Percentiles rank a stretch among this genome's conserved stretches.
Conservation (phyloP, 2,329 filamentous ascomycete genomes). For the Shiraia sp. region DNA sequence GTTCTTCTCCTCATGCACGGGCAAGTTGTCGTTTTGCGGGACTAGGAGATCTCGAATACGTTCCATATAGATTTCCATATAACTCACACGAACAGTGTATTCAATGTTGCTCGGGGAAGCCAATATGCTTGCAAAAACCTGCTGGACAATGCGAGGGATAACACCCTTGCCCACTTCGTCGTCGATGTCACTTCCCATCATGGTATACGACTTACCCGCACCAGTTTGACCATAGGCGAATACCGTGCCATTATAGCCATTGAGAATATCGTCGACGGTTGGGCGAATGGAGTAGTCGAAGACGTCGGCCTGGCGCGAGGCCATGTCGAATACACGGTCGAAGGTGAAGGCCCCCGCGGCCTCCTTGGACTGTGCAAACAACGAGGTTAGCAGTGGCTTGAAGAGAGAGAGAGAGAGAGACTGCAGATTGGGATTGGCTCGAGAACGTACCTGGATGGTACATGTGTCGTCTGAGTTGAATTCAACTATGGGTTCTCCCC, state of each 20-base stretch:
- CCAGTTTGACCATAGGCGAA: conserved; percentile 99
- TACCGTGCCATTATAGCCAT: conserved; percentile 98
- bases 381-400: conserved; percentile 14
- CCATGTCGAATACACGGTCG: conserved; percentile 96
- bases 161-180: conserved; percentile 87
- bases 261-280: conserved; percentile 96
- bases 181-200: conserved; percentile 97
- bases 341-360: conserved; percentile 84
- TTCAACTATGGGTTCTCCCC: conserved; percentile 86
- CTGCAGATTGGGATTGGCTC: neutral
- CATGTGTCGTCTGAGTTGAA: conserved; percentile 92
- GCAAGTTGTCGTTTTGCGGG: conserved; percentile 93
- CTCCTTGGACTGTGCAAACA: conserved; percentile 70
- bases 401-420: neutral
- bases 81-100: conserved; percentile 97
- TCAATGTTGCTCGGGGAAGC: conserved; percentile 91
- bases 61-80: conserved; percentile 99
- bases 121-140: conserved; percentile 95
- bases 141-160: conserved; percentile 94
- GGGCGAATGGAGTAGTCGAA: conserved; percentile 97
- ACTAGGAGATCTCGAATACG: conserved; percentile 90
- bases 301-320: conserved; percentile 85
- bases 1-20: conserved; percentile 97
- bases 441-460: conserved; percentile 70
- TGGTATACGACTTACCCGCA: conserved; percentile 98